These are phyloP conservation scores for Cryptosporidium xiaoi DNA, from an alignment of 169 alveolate genomes.

Conservation along the genomic window DNA sequence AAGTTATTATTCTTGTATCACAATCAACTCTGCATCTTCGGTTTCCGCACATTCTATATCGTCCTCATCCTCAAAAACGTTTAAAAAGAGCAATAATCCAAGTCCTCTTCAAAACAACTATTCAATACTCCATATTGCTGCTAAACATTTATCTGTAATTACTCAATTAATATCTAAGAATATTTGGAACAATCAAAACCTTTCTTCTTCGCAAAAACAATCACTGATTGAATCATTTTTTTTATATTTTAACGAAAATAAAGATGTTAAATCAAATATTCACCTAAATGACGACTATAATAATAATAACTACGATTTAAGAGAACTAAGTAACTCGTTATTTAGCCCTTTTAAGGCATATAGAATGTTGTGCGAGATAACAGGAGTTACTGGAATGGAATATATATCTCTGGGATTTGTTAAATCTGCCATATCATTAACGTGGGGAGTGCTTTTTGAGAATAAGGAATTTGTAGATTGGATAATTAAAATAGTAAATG, in stretches of 20 bases:
- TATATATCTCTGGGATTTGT: conserved; percentile 56
- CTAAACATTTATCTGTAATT: conserved; percentile 34
- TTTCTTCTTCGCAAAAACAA: not conserved
- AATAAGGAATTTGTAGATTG: conserved; percentile 19
- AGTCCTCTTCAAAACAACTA: not conserved
- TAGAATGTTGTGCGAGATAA: conserved; percentile 59
- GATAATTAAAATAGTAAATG: conserved; percentile 15
- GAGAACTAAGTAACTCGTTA: conserved; percentile 1
- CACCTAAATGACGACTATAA: not conserved
- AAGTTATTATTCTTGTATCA: no score
- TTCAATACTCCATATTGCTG: conserved; percentile 53
- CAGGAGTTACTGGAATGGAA: conserved; percentile 68
- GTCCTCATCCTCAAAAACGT: not conserved
- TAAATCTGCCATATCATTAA: conserved; percentile 40
- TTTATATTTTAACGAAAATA: no score
- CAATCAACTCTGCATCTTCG: no score
- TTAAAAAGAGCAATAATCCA: not conserved
- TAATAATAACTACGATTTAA: conserved; percentile 8
- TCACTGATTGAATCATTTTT: not conserved
- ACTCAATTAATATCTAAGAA: conserved; percentile 13
- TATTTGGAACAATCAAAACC: conserved; percentile 13
- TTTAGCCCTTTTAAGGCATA: conserved; percentile 42
- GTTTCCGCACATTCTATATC: no score
- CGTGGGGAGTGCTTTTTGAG: conserved; percentile 70
- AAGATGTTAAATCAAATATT: not conserved